Percentiles rank a stretch among this genome's conserved stretches.
Conservation (phyloP, 2,329 filamentous ascomycete genomes). For the Calcarisporium arbuscula region DNA sequence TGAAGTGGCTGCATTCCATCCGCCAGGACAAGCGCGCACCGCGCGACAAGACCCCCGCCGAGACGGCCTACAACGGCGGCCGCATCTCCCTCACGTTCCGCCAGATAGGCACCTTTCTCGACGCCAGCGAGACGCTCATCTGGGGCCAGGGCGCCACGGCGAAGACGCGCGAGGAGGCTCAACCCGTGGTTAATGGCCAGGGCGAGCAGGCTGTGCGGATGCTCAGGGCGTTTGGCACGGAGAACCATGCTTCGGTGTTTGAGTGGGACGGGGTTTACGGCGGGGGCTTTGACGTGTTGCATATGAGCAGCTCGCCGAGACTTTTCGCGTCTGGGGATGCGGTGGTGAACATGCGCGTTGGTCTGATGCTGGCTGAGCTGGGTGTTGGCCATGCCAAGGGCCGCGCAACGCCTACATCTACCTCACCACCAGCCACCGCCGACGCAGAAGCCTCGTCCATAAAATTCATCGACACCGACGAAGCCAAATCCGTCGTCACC, state of each 20-base stretch:
- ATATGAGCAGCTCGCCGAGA: conserved; percentile 48
- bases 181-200: conserved; percentile 62
- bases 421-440: no score
- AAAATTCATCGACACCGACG: conserved; percentile 51
- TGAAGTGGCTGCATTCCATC: conserved; percentile 87
- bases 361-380: conserved; percentile 43
- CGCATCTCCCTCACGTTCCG: conserved; percentile 92
- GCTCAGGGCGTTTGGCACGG: conserved; percentile 72
- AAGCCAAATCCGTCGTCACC: conserved; percentile 36
- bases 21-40: conserved; percentile 72
- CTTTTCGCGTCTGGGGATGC: conserved; percentile 44
- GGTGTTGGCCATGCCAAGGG: conserved; percentile 41
- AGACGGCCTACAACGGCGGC: conserved; percentile 66
- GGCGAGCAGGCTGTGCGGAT: conserved; percentile 59
- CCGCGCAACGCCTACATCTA: conserved; percentile 21
- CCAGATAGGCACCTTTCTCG: conserved; percentile 78
- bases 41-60: conserved; percentile 60
- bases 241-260: conserved; percentile 70
- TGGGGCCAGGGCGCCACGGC: conserved; percentile 86
- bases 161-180: conserved; percentile 58
- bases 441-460: conserved; percentile 25
- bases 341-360: conserved; percentile 42
- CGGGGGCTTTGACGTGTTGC: conserved; percentile 74
- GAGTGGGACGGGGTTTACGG: conserved; percentile 75
- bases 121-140: conserved; percentile 57